Base-by-base conservation (phyloP, 805 yeast genomes). In the Hanseniaspora opuntiae region DNA sequence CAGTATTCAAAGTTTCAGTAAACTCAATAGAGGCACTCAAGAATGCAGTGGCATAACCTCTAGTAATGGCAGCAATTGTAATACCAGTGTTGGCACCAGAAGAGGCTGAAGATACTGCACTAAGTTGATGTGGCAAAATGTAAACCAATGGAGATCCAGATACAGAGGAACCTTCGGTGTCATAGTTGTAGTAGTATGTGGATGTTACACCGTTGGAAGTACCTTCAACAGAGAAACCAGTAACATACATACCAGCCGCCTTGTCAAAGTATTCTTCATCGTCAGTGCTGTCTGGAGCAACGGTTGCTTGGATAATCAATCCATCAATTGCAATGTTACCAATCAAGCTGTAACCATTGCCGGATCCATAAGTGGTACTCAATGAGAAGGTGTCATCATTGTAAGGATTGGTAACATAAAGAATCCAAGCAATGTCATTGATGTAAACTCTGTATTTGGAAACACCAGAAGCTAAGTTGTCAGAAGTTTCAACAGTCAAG, bases 181-280 rank as follows among this genome's bases (percentile, higher is more conserved):
- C 58, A 64, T 78, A 82, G 5, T 60, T 60, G 60, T 79, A 72
- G 38, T 68, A 59, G 62, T 79, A 81, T 17, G 66, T 62, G 11
- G 80, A 82, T 25, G 68, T 57, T 3, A 66, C 56, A 17, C 79
- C 78, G 25, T 70, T 68, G 16, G 73, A 58, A 24, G 73, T 63
- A 52, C 84, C 86, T 20, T 61, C 59, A 20, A 81, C 60, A 4
- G 61, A 55, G 19, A 80, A 81, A 35, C 71, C 72, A 2, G 74
- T 72, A 3, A 76, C 78, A 61, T 81, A 84, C 58, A 73, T 68
- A 40, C 94, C 94, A 40, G 93, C 89, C 20, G 84, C 78, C 42
- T 68, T 59, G 63, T 82, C 89, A 61, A 81, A 80, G 57, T 63
- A 67, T 8, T 68, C 63, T 24, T 74, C 77, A 33, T 65, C 62